Base-by-base conservation (phyloP, 2,329 filamentous ascomycete species). In the Domatiomyces catenatus region DNA sequence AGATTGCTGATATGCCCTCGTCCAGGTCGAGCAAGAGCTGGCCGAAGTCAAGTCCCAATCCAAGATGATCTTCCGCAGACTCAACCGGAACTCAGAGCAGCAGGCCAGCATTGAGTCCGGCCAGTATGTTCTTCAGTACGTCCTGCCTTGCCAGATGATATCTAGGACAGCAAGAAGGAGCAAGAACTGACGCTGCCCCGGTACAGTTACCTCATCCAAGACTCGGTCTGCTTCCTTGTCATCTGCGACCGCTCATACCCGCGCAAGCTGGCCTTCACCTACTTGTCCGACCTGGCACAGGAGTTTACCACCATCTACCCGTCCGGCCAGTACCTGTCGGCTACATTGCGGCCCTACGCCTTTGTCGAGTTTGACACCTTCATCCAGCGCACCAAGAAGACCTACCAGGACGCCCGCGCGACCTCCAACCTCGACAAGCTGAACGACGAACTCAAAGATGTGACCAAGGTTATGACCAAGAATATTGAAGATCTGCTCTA, bases 401-500 rank as follows among this genome's bases (percentile, higher is more conserved):
- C 89, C 24, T 98, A 98, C 69, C 86, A 92, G 61, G 92, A 98
- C 67, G 81, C 84, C 50, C 82, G 92, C 58, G 92, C 92, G 15
- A 80, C 86, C 12, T 85, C 89, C 69, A 96, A 96, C 69, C 78
- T 98, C 52, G 87, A 93, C 68, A 88, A 90, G 70, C 75, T 98
- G 58, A 96, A 98, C 64, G 87, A 95, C 64, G 93, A 98, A 75
- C 78, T 98, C 58, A 84, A 89, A 66, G 92, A 96, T 69, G 93
- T 98, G 50, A 96, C 92, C 1, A 89, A 95, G 71, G 89, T 98
- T 64, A 98, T 98, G 93, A 96, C 89, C 50, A 96, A 96, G 79
- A 98, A 98, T 68, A 96, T 98, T 60, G 92, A 98, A 74, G 92
- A 98, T 67, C 71, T 98, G 63, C 73, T 98, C 49, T 98, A 98